Evolutionary conservation across 1,139 yeast genomes (phyloP).

Genomic region (Yarrowia galli): DNA sequence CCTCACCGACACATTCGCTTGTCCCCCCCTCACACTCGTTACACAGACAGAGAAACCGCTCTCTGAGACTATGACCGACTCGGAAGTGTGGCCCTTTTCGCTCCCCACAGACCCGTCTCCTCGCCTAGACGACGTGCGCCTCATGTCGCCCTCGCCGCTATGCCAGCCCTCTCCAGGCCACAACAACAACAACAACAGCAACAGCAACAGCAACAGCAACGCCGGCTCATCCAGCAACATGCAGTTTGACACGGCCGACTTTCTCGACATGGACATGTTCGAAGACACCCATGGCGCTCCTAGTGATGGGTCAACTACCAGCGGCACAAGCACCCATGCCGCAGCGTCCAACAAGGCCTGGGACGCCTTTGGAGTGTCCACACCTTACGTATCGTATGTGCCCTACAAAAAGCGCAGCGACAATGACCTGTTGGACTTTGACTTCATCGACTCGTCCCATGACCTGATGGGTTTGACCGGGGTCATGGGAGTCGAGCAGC

Average conservation of each 20-base stretch:
- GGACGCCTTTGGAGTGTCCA: conserved; percentile 36
- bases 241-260: conserved; percentile 35
- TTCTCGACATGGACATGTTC: conserved; percentile 35
- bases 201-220: background rate
- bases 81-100: conserved; percentile 37
- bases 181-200: background rate
- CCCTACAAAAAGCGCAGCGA: conserved; percentile 31
- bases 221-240: background rate
- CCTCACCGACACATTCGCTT: background rate
- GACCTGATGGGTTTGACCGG: background rate
- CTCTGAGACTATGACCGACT: conserved; percentile 23
- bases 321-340: conserved; percentile 10
- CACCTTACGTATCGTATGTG: conserved; percentile 17
- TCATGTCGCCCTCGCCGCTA: conserved; percentile 29
- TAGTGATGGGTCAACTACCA: conserved; percentile 15
- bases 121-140: conserved; percentile 26
- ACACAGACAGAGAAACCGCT: too few relatives aligned
- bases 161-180: conserved; percentile 36
- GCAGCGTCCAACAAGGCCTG: conserved; percentile 23
- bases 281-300: conserved; percentile 26
- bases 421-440: conserved; percentile 31
- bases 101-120: conserved; percentile 30
- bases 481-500: background rate
- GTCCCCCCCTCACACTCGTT: too few relatives aligned
- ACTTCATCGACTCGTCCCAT: conserved; percentile 13